Evolutionary conservation across 2,329 filamentous ascomycete genomes (phyloP), one percentile per base, ranked within the genome.

Genomic region (Cladophialophora chaetospira): DNA sequence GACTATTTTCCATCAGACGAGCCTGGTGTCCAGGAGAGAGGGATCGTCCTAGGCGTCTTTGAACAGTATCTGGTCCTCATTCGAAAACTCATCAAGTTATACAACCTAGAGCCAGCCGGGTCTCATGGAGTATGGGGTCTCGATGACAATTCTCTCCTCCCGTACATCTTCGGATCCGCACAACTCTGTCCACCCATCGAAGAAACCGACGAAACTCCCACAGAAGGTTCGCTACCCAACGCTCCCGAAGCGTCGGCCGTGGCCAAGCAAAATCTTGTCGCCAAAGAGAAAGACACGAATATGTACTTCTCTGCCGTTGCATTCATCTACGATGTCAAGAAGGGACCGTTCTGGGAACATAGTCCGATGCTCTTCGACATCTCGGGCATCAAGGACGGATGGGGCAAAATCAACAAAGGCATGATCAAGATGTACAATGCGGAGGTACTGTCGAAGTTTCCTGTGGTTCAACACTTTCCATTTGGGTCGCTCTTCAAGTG

Each of bases 401-500:
- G 94, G 94, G 94, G 89, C 31, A 99, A 99, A 78, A 96, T 99
- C 68, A 97, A 99, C 74, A 92, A 92, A 86, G 94, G 94, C 49
- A 97, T 99, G 94, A 85, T 99, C 68, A 99, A 97, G 75, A 99
- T 99, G 94, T 99, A 93, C 76, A 91, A 95, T 65, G 94, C 90
- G 15, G 94, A 99, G 76, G 94, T 99, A 2, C 79, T 99, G 11
- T 90, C 89, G 35, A 99, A 99, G 72, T 97, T 97, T 69, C 94
- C 94, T 2, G 94, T 99, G 2, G 91, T 99, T n/a, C 94, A 99
- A 73, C 94, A 99, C 73, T 97, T 94, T 65, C 83, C 82, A 2
- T 93, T 94, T 64, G 89, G 89, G 23, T 88, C 86, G 4, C 75
- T 94, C n/a, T 91, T 93, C 69, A 83, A 82, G 33, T 93, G 88